Evolutionary conservation across 2,329 filamentous ascomycete species (phyloP), one percentile per base, ranked within the genome.

Genomic region (Venturia pyrina): DNA sequence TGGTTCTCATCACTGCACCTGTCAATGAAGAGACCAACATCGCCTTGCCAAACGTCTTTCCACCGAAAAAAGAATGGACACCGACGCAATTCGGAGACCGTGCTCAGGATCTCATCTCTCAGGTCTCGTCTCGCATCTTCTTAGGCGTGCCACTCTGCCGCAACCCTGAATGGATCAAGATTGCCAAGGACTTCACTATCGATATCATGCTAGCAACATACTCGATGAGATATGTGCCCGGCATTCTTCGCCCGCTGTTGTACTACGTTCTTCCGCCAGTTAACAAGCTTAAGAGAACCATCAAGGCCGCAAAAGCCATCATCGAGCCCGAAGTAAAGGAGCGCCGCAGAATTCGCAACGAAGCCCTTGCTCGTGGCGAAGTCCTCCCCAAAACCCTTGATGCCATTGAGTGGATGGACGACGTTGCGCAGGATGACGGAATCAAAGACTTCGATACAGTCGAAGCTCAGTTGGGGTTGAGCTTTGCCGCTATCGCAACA

Each of bases 381-480:
- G 21, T 28, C 56, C 21, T 44, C 40, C 64, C 62, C 17, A 41
- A 19, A 1, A 11, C 37, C 32, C 72, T 72, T 63, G 76, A 78
- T 67, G 78, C 77, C 65, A 69, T 78, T 13, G 73, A 77, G 68
- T 79, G 77, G 77, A 74, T 78, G 34, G 68, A 72, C 62, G 74
- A 78, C 66, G 75, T 74, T 19, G 65, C 73, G 1, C 28, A 4
- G 4, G 28, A 10, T 56, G 15, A 17, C 24, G 24, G 24, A 28
- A 10, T 10, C 7, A 15, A 32, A 6, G 7, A 56, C 13, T 32
- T 32, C 50, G 50, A 56, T 15, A 6, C 28, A 4, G 24, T 11
- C 65, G 69, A 21, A 13, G 50, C 50, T 11, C 70, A 71, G 50
- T 68, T 71, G 1, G 32, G 28, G 8, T 43, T 71, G 8, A 67